Percentiles rank a stretch among this genome's conserved stretches.
phyloP scores from a whole-genome alignment of 2,329 filamentous ascomycete genomes.

The Exophiala sp. region DNA sequence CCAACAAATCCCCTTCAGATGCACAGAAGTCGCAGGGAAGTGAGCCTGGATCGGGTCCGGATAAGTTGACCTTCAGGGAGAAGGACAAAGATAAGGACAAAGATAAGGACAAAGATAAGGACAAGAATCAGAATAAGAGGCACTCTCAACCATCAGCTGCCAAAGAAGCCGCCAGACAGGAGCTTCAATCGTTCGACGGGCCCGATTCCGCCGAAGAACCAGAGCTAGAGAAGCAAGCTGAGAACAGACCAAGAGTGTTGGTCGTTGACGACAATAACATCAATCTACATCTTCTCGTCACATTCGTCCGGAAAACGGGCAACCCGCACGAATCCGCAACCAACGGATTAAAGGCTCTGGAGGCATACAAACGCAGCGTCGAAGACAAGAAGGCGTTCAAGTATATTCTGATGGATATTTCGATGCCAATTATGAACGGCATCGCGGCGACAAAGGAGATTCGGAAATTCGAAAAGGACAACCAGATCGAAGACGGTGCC shows the following conservation, averaged over 20 bases:
- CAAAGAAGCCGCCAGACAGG: too few species aligned
- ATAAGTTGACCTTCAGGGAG: not conserved
- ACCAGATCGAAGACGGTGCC: slow-evolving; percentile 32
- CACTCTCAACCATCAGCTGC: too few species aligned
- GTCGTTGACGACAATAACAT: slow-evolving; percentile 48
- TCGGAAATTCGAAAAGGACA: slow-evolving; percentile 39
- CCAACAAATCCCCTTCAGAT: not conserved
- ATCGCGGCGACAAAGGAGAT: slow-evolving; percentile 48
- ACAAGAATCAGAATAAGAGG: not conserved
- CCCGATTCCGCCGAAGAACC: too few species aligned
- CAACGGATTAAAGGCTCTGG: slow-evolving; percentile 43
- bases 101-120: not conserved
- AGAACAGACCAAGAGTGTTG: slow-evolving; percentile 32
- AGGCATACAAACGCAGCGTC: slow-evolving; percentile 32
- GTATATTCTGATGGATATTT: slow-evolving; percentile 49
- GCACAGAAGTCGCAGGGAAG: not conserved
- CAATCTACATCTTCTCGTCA: slow-evolving; percentile 44
- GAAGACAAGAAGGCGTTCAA: slow-evolving; percentile 37
- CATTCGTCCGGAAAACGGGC: slow-evolving; percentile 40
- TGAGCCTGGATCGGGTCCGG: not conserved
- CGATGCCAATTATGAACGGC: slow-evolving; percentile 49
- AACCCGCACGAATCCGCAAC: slow-evolving; percentile 38
- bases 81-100: not conserved
- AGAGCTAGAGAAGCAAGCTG: too few species aligned
- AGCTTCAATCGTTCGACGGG: too few species aligned